These are phyloP conservation scores for Inonotus obliquus DNA, from an alignment of 1,284 basidiomycete species.

Conservation along the genomic window DNA sequence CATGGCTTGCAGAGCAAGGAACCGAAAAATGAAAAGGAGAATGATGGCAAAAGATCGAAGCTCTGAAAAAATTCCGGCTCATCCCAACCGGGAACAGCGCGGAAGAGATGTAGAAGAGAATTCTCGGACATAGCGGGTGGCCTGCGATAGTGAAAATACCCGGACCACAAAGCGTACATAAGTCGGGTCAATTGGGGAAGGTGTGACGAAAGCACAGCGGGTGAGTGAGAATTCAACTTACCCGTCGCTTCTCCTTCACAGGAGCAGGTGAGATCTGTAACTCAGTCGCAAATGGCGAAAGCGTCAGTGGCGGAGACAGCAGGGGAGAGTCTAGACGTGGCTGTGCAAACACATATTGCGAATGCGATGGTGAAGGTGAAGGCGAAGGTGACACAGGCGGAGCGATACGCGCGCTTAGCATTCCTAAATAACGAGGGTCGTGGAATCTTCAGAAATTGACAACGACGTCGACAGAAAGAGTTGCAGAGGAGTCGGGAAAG, in stretches of 20 bases:
- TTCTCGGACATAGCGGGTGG: neutral
- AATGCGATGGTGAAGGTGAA: neutral
- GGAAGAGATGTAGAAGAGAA: neutral
- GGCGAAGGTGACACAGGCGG: neutral
- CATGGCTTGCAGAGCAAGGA: neutral
- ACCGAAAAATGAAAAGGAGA: neutral
- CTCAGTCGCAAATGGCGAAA: neutral
- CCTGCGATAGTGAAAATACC: neutral
- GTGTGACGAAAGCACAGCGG: neutral
- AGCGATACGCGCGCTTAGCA: neutral
- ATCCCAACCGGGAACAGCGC: no score
- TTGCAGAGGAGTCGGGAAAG: neutral
- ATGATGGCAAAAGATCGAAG: neutral
- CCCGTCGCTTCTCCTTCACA: neutral
- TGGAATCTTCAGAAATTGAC: neutral
- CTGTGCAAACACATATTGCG: neutral
- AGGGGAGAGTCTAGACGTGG: no score
- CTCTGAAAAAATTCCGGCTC: neutral
- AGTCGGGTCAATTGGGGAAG: neutral
- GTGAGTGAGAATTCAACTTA: neutral
- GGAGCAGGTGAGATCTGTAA: neutral
- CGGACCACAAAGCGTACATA: neutral
- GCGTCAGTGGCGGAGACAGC: conserved; percentile 24
- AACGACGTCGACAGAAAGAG: neutral
- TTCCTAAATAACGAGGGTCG: neutral